These are phyloP conservation scores for Bromus sterilis DNA, from an alignment of 176 grass and related monocot species.

Conservation along the genomic window DNA sequence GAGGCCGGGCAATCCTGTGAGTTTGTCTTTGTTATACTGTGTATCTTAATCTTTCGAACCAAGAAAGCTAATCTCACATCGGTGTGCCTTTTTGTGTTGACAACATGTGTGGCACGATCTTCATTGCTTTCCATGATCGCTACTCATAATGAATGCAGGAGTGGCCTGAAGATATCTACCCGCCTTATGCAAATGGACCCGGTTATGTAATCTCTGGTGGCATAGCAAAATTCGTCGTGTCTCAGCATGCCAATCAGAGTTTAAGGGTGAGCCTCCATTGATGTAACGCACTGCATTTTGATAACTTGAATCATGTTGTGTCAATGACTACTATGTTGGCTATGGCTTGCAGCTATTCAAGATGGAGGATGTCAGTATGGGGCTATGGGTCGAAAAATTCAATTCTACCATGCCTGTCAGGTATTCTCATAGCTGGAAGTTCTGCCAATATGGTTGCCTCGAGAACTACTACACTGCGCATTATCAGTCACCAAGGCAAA, in stretches of 20 bases:
- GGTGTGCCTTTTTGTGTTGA: background rate
- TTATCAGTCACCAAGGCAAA: slow-evolving; percentile 88
- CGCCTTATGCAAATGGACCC: slow-evolving; percentile 88
- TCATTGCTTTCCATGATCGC: background rate
- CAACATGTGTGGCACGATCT: background rate
- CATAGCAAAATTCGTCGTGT: slow-evolving; percentile 72
- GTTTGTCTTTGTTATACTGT: background rate
- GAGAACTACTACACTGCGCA: slow-evolving; percentile 92
- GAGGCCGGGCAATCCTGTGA: background rate
- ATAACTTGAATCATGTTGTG: slow-evolving; percentile 6
- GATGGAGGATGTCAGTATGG: slow-evolving; percentile 99
- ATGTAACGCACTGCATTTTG: background rate
- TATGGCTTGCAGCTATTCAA: slow-evolving; percentile 80
- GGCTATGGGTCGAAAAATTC: slow-evolving; percentile 89
- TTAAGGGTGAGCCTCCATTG: slow-evolving; percentile 50
- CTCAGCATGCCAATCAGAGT: slow-evolving; percentile 68
- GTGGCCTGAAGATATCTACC: slow-evolving; percentile 94
- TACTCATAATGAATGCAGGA: slow-evolving; percentile 49
- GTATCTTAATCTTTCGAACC: background rate
- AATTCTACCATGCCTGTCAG: slow-evolving; percentile 56
- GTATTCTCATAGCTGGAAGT: slow-evolving; percentile 95
- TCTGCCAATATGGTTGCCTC: slow-evolving; percentile 89
- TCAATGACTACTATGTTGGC: background rate
- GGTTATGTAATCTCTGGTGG: slow-evolving; percentile 86
- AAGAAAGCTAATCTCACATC: background rate